Evolutionary conservation across 2,329 filamentous ascomycete species (phyloP), one percentile per base, ranked within the genome.

Genomic region (Venturia nashicola): DNA sequence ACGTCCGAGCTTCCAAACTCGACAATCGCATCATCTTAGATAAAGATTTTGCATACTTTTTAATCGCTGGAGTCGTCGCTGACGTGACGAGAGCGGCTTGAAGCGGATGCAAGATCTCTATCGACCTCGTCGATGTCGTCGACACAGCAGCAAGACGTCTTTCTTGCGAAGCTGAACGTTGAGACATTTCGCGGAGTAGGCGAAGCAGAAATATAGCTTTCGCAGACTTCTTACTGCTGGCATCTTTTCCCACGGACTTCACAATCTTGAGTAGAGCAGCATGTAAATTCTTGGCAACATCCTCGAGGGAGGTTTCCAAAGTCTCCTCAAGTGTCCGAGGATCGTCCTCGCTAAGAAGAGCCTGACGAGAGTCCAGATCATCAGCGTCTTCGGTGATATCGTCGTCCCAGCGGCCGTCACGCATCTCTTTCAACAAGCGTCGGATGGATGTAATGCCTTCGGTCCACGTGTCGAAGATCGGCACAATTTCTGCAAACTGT

Each of bases 391-490:
- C 84, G 64, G 78, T 76, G 36, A 86, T 80, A 66, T 90, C 87
- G 64, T 90, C 87, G 67, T 92, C 87, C 88, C 89, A 92, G 64
- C 85, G 83, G 67, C 87, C 84, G 59, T 83, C 82, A 66, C 80
- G 83, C 68, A 94, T 81, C 65, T 83, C 80, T 48, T 85, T 83
- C 8, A 91, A 82, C 3, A 87, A 79, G 20, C 79, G 77, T 54
- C 81, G 81, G 16, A 89, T 83, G 62, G 86, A 84, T 65, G 87
- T 82, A n/a, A 95, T 83, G 5, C 87, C 82, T n/a, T 80, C 78
- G 57, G 85, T 82, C 91, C 92, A 97, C 1, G 81, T 80, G 65
- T 85, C 80, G 70, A 94, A 94, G 57, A 81, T 79, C 14, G 81
- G 77, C 1, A 86, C 78, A 0, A 87, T 83, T 62, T 77, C 78